Conservation (phyloP, 176 grass and related monocot species). For the Bothriochloa decipiens region DNA sequence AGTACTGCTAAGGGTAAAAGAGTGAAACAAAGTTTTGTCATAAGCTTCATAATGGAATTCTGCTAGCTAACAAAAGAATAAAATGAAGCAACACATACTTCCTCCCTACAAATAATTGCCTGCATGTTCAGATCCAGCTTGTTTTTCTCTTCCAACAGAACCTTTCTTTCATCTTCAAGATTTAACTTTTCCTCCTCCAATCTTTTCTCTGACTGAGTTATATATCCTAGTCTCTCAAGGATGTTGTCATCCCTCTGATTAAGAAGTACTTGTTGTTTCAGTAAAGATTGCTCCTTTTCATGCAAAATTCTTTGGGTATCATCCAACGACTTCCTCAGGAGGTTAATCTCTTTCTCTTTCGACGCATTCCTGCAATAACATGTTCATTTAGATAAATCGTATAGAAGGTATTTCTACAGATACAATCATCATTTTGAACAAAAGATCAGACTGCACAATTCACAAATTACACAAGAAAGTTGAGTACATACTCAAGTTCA, state of each 20-base stretch:
- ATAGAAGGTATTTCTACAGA: constrained; percentile 8
- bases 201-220: constrained; percentile 65
- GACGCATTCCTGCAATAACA: constrained; percentile 58
- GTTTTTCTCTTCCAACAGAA: constrained; percentile 62
- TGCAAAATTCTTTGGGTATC: constrained; percentile 76
- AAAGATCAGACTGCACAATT: not conserved
- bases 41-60: too few relatives aligned
- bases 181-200: constrained; percentile 58
- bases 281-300: constrained; percentile 66
- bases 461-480: constrained; percentile 21
- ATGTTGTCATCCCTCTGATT: constrained; percentile 80
- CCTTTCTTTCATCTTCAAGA: constrained; percentile 63
- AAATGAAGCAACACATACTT: too few relatives aligned
- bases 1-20: too few relatives aligned
- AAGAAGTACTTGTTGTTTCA: constrained; percentile 67
- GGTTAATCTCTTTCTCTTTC: constrained; percentile 77
- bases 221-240: constrained; percentile 62
- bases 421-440: constrained; percentile 14
- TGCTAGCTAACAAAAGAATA: too few relatives aligned
- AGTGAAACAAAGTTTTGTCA: too few relatives aligned
- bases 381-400: constrained; percentile 16
- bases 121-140: constrained; percentile 72
- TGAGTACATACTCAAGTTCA: constrained; percentile 68
- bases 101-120: constrained; percentile 72
- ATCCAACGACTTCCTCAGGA: constrained; percentile 63